phyloP scores from a whole-genome alignment of 306 rosid species.

The barrel medic (Medicago truncatula) region MtrunA17r5.0-ANR NC_053044.1:36048501-36049000 shows the following conservation, averaged over 20 bases:
- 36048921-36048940: background rate
- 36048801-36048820: conserved; percentile 22
- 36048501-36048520: background rate
- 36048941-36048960: background rate
- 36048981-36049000: conserved; percentile 32
- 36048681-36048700: conserved; percentile 75
- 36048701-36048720: conserved; percentile 96
- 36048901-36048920: background rate
- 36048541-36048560: background rate
- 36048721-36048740: conserved; percentile 89
- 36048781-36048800: conserved; percentile 37
- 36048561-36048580: background rate
- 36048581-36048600: background rate
- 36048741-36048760: conserved; percentile 99
- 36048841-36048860: conserved; percentile 4
- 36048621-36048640: conserved; percentile 26
- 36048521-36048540: background rate
- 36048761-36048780: conserved; percentile 78
- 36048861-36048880: background rate
- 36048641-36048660: conserved; percentile 60
- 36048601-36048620: background rate
- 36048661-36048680: conserved; percentile 81
- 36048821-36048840: background rate
- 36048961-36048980: background rate
- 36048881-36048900: background rate